Conservation (phyloP, 2,329 filamentous ascomycete species). For the Colletotrichum agaves region DNA sequence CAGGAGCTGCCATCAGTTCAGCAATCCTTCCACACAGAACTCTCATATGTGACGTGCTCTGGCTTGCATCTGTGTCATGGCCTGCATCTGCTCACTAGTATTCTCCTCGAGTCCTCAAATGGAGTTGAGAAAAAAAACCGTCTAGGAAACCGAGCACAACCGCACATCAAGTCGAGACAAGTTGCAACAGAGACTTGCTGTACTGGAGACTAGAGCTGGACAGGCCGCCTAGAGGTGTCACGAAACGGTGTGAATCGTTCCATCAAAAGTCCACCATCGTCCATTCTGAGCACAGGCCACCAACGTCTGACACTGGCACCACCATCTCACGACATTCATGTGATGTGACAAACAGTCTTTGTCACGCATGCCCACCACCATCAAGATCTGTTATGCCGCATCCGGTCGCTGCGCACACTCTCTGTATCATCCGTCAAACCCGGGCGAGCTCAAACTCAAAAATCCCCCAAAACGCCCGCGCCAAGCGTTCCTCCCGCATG, state of each 20-base stretch:
- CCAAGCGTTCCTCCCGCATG: conserved; percentile 35
- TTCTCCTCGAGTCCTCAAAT: background rate
- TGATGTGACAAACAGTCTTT: conserved; percentile 14
- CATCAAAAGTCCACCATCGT: background rate
- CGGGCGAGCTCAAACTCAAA: conserved; percentile 12
- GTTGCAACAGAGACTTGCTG: background rate
- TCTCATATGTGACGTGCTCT: conserved; percentile 9
- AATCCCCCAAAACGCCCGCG: conserved; percentile 31
- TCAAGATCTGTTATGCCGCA: background rate
- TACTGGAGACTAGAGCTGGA: background rate
- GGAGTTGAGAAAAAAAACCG: background rate
- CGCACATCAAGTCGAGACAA: conserved; percentile 7
- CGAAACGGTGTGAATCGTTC: conserved; percentile 16
- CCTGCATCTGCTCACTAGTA: conserved; percentile 19
- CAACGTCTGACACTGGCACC: conserved; percentile 28
- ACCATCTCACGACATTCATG: conserved; percentile 31
- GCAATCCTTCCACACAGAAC: conserved; percentile 12
- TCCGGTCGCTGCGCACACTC: background rate
- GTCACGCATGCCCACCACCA: conserved; percentile 16
- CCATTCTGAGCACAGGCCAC: conserved; percentile 7
- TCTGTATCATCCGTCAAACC: background rate
- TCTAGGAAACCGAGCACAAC: background rate
- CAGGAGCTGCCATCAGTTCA: background rate
- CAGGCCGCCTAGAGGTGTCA: background rate
- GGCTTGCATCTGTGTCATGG: conserved; percentile 17